Conservation (phyloP, 164 flowering plant species). For the Chloranthus sessilifolius region DNA sequence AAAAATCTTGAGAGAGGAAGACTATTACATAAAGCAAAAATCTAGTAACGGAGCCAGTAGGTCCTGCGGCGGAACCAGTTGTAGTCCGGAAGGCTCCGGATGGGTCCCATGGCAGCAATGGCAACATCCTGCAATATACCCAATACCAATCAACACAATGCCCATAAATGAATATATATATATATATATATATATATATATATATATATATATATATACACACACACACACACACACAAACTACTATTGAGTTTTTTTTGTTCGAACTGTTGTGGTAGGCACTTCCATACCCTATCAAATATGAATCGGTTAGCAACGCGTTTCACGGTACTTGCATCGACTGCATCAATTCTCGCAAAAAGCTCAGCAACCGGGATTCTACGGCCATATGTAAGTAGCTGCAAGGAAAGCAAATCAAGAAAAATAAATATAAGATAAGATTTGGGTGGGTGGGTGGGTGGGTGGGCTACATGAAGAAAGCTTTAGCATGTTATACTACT, state of each 20-base stretch:
- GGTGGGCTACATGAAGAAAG: too few species aligned
- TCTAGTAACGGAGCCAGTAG: constrained; percentile 82
- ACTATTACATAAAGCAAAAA: not conserved
- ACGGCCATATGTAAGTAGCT: constrained; percentile 90
- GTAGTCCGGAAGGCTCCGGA: constrained; percentile 82
- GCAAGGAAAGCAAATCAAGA: constrained; percentile 19
- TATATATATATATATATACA: too few species aligned
- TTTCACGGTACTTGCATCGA: constrained; percentile 80
- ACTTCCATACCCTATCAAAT: constrained; percentile 55
- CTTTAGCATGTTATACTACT: too few species aligned
- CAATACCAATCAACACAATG: not conserved
- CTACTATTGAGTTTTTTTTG: too few species aligned
- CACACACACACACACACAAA: too few species aligned
- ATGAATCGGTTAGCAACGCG: constrained; percentile 89
- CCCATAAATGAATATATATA: too few species aligned
- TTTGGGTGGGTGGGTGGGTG: too few species aligned
- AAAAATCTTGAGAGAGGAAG: too few species aligned
- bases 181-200: too few species aligned
- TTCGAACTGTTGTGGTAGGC: not conserved
- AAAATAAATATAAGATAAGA: too few species aligned
- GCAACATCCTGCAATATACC: constrained; percentile 63
- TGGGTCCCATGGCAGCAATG: constrained; percentile 84
- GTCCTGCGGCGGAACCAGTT: constrained; percentile 99
- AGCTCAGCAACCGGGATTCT: constrained; percentile 85
- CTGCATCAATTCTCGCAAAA: constrained; percentile 92